A percentile compares a stretch with the other conserved stretches of the same genome.
phyloP scores from a whole-genome alignment of 352 stramenopile species.

The Pythium plurisporium region DNA sequence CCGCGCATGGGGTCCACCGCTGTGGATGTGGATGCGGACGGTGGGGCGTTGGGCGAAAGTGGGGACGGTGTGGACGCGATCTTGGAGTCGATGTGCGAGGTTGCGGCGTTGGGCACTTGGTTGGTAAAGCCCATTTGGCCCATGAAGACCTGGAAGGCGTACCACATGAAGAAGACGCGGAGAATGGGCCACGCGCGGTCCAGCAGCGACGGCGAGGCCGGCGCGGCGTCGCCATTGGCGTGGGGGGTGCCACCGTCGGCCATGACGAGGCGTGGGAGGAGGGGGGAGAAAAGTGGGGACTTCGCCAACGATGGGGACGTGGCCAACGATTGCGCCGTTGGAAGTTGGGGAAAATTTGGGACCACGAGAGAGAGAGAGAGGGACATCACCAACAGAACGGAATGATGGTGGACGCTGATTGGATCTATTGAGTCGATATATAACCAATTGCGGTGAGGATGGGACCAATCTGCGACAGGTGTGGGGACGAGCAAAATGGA shows the following conservation, averaged over 20 bases:
- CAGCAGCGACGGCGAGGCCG: slow-evolving; percentile 34
- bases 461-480: slow-evolving; percentile 3
- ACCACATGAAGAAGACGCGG: slow-evolving; percentile 80
- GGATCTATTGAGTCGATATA: slow-evolving; percentile 3
- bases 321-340: too few relatives aligned
- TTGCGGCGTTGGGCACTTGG: slow-evolving; percentile 4
- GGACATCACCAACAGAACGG: slow-evolving; percentile 1
- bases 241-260: not conserved
- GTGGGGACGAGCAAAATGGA: not conserved
- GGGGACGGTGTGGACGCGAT: not conserved
- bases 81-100: not conserved
- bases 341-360: not conserved
- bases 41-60: not conserved
- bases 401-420: slow-evolving; percentile 3
- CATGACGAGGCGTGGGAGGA: too few relatives aligned
- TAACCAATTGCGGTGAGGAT: not conserved
- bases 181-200: slow-evolving; percentile 62
- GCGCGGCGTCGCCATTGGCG: slow-evolving; percentile 5
- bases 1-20: not conserved
- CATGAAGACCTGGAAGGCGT: slow-evolving; percentile 63
- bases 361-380: slow-evolving; percentile 11
- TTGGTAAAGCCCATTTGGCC: slow-evolving; percentile 30
- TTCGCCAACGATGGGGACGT: not conserved
- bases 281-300: too few relatives aligned
- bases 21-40: not conserved